These are phyloP conservation scores for Colletotrichum euphorbiae DNA, from an alignment of 2,329 filamentous ascomycete genomes.

Conservation along the genomic window DNA sequence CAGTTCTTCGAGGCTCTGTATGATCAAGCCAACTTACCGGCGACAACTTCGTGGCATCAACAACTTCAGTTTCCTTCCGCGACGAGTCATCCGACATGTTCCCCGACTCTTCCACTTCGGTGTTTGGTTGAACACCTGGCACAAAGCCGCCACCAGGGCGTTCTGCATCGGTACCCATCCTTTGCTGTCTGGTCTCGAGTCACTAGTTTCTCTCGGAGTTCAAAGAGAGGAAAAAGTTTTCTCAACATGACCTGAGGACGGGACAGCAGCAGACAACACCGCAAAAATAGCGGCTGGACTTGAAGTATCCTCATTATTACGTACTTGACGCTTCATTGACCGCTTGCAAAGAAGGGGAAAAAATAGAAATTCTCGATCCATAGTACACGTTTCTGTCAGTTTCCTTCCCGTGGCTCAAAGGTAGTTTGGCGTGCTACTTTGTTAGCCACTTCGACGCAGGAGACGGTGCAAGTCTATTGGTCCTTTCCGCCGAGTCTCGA, in stretches of 20 bases:
- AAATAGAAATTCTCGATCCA: neutral
- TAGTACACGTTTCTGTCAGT: neutral
- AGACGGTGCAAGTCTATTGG: constrained; percentile 16
- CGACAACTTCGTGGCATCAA: constrained; percentile 49
- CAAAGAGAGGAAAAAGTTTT: neutral
- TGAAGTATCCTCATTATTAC: constrained; percentile 2
- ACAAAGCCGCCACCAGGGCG: neutral
- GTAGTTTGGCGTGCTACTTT: constrained; percentile 2
- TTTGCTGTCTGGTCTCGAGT: neutral
- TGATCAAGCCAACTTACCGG: constrained; percentile 40
- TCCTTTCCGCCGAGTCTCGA: neutral
- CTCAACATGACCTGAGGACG: neutral
- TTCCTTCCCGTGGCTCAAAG: constrained; percentile 12
- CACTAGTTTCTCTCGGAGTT: neutral
- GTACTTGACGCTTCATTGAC: neutral
- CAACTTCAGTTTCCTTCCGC: constrained; percentile 5
- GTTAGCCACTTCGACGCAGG: constrained; percentile 15
- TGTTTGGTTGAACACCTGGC: neutral
- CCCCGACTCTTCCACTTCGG: constrained; percentile 29
- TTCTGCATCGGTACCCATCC: constrained; percentile 6
- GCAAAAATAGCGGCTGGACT: neutral
- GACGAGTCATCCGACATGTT: constrained; percentile 39
- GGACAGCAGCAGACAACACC: neutral
- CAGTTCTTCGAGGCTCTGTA: too few relatives aligned
- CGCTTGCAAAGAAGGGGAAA: neutral